Percentiles rank a stretch among this genome's conserved stretches.
Conservation (phyloP, 2,329 filamentous ascomycete species). For the Phialophora expanda region DNA sequence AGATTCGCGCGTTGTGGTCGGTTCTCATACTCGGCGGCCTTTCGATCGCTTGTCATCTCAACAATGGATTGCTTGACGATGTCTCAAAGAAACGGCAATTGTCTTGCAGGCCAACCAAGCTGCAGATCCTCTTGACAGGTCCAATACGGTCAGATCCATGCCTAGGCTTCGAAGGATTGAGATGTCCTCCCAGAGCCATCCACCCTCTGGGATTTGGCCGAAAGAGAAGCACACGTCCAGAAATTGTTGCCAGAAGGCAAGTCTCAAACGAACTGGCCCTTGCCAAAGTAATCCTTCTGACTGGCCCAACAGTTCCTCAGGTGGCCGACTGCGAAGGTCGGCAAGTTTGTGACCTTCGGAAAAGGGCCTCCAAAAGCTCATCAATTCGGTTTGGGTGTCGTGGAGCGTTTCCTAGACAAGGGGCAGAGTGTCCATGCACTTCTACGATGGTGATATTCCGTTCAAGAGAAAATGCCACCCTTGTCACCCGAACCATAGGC, state of each 20-base stretch:
- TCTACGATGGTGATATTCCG: background rate
- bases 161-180: background rate
- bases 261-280: background rate
- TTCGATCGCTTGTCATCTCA: background rate
- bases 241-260: background rate
- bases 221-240: background rate
- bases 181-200: background rate
- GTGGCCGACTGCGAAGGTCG: background rate
- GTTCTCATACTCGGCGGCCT: background rate
- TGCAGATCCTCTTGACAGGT: background rate
- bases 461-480: background rate
- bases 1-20: background rate
- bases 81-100: background rate
- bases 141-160: background rate
- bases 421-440: background rate
- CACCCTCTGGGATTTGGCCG: background rate
- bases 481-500: conserved; percentile 4
- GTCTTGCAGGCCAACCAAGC: background rate
- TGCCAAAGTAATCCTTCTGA: background rate
- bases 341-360: background rate
- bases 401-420: background rate
- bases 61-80: background rate
- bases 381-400: background rate
- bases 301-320: background rate
- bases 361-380: background rate